phyloP scores from a whole-genome alignment of 371 early-diverging fungal genomes.

The Mortierella polycephala region DNA sequence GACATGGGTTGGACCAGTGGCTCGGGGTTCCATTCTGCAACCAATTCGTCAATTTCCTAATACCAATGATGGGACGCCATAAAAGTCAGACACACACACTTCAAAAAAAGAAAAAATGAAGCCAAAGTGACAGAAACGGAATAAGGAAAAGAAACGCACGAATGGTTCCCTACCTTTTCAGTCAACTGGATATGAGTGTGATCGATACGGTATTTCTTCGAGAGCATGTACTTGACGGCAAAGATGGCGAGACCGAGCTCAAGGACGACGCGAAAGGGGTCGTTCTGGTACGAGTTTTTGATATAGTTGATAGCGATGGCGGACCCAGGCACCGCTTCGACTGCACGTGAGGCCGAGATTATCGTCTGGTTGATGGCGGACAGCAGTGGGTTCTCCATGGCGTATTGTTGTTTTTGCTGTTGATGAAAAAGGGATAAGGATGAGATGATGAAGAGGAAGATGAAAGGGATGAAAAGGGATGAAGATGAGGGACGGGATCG shows the following conservation, averaged over 20 bases:
- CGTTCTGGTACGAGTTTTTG: slow-evolving; percentile 94
- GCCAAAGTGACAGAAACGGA: too few species aligned
- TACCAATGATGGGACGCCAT: neutral
- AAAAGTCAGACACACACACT: neutral
- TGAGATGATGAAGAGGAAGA: neutral
- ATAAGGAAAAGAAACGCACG: neutral
- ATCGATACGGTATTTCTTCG: slow-evolving; percentile 88
- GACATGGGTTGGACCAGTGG: slow-evolving; percentile 88
- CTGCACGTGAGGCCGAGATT: slow-evolving; percentile 22
- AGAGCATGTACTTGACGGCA: slow-evolving; percentile 89
- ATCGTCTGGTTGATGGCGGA: slow-evolving; percentile 39
- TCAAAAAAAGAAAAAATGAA: slow-evolving; percentile 1
- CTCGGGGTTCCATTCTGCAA: slow-evolving; percentile 97
- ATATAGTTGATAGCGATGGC: slow-evolving; percentile 83
- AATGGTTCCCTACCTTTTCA: slow-evolving; percentile 70
- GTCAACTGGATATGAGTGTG: slow-evolving; percentile 84
- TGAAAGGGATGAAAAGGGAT: neutral
- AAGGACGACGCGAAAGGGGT: slow-evolving; percentile 92
- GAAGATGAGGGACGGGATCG: neutral
- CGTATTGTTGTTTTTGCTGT: neutral
- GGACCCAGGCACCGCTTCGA: slow-evolving; percentile 78
- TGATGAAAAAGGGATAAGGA: slow-evolving; percentile 3
- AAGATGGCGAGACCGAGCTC: slow-evolving; percentile 90
- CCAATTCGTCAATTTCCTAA: slow-evolving; percentile 93
- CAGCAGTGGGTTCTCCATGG: slow-evolving; percentile 49